Evolutionary conservation across 441 rosid genomes (phyloP).

Genomic region (Eutrema salsugineum): DNA sequence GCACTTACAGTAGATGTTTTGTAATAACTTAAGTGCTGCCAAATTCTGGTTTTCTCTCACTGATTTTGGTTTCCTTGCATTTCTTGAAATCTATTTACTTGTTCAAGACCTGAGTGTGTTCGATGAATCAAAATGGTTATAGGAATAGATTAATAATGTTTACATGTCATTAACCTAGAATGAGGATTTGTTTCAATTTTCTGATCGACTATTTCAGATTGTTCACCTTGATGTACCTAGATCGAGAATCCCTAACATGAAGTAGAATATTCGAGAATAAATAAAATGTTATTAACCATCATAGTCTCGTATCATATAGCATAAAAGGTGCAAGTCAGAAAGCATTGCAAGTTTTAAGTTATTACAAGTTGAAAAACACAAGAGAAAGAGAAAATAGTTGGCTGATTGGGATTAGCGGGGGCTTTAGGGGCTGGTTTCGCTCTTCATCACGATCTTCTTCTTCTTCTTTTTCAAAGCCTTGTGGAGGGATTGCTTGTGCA

Average conservation of each 20-base stretch:
- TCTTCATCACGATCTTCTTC: neutral
- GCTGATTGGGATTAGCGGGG: neutral
- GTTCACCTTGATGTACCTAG: neutral
- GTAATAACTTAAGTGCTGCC: slow-evolving; percentile 12
- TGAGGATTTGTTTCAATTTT: neutral
- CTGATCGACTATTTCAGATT: neutral
- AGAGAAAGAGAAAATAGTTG: too few species aligned
- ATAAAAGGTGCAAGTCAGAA: too few species aligned
- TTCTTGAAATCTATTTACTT: neutral
- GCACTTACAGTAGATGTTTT: slow-evolving; percentile 6
- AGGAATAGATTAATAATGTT: too few species aligned
- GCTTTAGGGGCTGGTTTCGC: neutral
- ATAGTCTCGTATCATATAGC: too few species aligned
- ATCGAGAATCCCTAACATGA: neutral
- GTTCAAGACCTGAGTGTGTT: too few species aligned
- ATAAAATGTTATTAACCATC: too few species aligned
- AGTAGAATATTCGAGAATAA: too few species aligned
- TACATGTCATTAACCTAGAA: too few species aligned
- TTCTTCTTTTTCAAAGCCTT: neutral
- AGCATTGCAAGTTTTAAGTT: too few species aligned
- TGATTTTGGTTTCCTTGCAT: neutral
- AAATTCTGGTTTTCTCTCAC: neutral
- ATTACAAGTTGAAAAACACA: too few species aligned
- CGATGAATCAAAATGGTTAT: too few species aligned
- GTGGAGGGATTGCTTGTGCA: neutral